A percentile compares a stretch with the other conserved stretches of the same genome.
Conservation (phyloP, 768 basidiomycete genomes). For the Crepidotus variabilis region DNA sequence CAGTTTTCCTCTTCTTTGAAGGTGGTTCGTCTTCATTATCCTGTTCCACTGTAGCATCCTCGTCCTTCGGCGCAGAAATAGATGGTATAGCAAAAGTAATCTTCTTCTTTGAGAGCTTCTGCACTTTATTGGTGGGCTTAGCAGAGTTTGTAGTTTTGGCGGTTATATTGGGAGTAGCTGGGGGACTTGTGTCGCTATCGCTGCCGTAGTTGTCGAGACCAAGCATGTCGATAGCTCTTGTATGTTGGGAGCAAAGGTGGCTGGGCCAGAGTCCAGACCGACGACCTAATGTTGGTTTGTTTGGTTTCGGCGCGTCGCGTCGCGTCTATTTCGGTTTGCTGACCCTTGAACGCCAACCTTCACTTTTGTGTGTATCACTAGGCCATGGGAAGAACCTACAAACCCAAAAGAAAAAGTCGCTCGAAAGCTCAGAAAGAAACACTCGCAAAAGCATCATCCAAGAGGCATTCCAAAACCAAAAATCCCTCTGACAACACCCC, state of each 20-base stretch:
- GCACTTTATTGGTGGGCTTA: slow-evolving; percentile 30
- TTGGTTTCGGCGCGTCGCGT: background rate
- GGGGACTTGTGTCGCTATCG: slow-evolving; percentile 43
- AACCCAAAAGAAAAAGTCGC: background rate
- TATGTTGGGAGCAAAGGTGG: background rate
- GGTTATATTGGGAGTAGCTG: slow-evolving; percentile 24
- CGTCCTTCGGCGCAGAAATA: slow-evolving; percentile 28
- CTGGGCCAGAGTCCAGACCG: background rate
- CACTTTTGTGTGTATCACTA: background rate
- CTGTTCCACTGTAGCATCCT: slow-evolving; percentile 29
- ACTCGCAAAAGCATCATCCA: too few species aligned
- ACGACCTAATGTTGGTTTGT: background rate
- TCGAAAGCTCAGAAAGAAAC: background rate
- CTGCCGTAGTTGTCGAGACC: slow-evolving; percentile 79
- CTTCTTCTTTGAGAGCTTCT: slow-evolving; percentile 55
- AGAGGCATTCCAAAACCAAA: too few species aligned
- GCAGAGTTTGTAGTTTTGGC: slow-evolving; percentile 8
- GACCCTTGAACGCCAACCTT: background rate
- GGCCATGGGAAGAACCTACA: background rate
- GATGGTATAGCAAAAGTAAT: slow-evolving; percentile 57
- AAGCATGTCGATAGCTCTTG: too few species aligned
- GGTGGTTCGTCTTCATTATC: slow-evolving; percentile 39
- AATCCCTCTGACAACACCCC: too few species aligned
- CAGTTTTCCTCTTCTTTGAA: slow-evolving; percentile 56
- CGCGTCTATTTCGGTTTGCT: background rate